A percentile compares a stretch with the other conserved stretches of the same genome.
These are phyloP conservation scores for Hondaea fermentalgiana DNA, from an alignment of 108 stramenopile species.

Conservation along the genomic window DNA sequence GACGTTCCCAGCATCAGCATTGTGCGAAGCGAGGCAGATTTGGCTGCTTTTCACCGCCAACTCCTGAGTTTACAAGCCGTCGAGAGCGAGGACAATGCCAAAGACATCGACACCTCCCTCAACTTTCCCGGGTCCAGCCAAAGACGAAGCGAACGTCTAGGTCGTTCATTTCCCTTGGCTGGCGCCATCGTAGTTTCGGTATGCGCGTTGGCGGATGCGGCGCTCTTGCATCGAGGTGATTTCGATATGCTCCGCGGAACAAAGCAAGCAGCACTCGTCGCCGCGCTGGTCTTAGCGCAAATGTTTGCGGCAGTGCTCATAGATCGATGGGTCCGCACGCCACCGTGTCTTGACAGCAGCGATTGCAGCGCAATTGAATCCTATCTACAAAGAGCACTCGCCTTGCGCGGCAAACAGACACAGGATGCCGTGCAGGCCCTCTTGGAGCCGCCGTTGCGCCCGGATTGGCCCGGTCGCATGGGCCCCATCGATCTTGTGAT, in stretches of 20 bases:
- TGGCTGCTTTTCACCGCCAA: neutral
- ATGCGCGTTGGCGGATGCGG: no score
- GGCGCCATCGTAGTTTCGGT: no score
- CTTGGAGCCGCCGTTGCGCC: neutral
- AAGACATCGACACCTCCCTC: neutral
- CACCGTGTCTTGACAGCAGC: neutral
- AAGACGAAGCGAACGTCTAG: no score
- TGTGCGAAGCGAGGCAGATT: neutral
- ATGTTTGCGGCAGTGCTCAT: no score
- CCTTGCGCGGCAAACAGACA: neutral
- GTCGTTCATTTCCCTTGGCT: no score
- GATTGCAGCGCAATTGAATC: neutral
- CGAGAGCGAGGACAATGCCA: neutral
- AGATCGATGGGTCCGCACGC: no score
- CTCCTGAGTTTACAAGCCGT: neutral
- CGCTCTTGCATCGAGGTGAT: no score
- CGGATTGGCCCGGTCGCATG: conserved; percentile 19
- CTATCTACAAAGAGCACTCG: neutral
- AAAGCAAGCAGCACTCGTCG: no score
- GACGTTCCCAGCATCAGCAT: neutral
- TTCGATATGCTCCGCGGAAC: no score
- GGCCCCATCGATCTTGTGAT: conserved; percentile 19
- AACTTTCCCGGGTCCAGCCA: neutral
- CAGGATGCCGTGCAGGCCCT: neutral
- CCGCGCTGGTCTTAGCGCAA: no score